Evolutionary conservation across 495 filamentous ascomycete species (phyloP).

Genomic region (Penicillium daleae): DNA sequence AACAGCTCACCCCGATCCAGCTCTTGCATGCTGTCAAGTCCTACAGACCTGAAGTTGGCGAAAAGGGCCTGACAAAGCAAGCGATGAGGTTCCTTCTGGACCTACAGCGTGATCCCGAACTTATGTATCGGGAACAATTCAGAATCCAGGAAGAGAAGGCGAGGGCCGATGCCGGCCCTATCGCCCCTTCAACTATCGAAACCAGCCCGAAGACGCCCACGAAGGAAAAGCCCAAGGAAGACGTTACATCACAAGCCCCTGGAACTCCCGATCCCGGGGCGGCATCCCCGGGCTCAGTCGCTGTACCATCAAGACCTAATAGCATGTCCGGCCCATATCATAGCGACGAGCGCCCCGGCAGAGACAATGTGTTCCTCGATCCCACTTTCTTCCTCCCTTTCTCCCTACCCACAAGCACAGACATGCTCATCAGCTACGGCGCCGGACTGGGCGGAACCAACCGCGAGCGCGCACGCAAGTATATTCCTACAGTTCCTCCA

Average conservation of each 20-base stretch:
- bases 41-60: constrained; percentile 92
- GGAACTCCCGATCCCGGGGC: constrained; percentile 27
- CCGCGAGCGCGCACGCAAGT: constrained; percentile 87
- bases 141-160: constrained; percentile 40
- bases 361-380: constrained; percentile 72
- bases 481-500: constrained; percentile 92
- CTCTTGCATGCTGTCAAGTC: constrained; percentile 91
- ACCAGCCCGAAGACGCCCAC: constrained; percentile 49
- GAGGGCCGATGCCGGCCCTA: constrained; percentile 27
- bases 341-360: constrained; percentile 41
- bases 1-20: constrained; percentile 80
- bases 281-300: constrained; percentile 34
- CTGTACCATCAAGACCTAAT: constrained; percentile 28
- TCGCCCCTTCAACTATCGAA: constrained; percentile 25
- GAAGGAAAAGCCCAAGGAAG: constrained; percentile 43
- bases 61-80: constrained; percentile 84
- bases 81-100: constrained; percentile 84
- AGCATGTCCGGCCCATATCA: constrained; percentile 20
- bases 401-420: constrained; percentile 89
- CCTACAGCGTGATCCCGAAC: constrained; percentile 69
- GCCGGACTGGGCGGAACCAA: constrained; percentile 94
- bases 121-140: constrained; percentile 41
- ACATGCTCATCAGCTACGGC: constrained; percentile 95
- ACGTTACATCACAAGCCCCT: constrained; percentile 21
- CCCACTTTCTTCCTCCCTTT: constrained; percentile 94